Evolutionary conservation across 495 filamentous ascomycete genomes (phyloP), one percentile per base, ranked within the genome.

Genomic region (Paragyromitra xinjiangensis): DNA sequence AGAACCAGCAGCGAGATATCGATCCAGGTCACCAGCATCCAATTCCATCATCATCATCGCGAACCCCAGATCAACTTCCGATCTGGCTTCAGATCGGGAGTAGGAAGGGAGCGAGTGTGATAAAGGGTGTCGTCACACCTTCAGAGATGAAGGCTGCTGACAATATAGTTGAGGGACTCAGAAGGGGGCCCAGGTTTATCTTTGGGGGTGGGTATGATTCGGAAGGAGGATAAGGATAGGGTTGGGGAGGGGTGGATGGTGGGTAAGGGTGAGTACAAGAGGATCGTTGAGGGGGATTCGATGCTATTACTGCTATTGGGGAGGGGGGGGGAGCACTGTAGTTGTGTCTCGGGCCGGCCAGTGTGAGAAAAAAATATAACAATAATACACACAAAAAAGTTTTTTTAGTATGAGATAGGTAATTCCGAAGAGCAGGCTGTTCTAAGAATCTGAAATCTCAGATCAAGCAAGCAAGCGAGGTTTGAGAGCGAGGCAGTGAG

Each of bases 401-500:
- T 26, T 48, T 66, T 73, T 77, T 77, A 77, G 74, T 77, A 73
- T 77, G 61, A 69, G 69, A 77, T 73, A 77, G 69, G 74, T 55
- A 76, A 76, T 76, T 76, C 59, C 58, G 58, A 64, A 64, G 69
- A 77, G 74, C 74, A 77, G 69, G 74, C 74, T 77, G 74, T 77
- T 77, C 74, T 77, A 77, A 77, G 74, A 73, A 77, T 69, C 64
- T 42, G 58, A 73, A 76, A 77, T 77, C 74, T 77, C 69, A 73
- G 74, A 73, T 73, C 74, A 77, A 76, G 62, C 70, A 71, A 45
- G 67, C 73, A 73, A 73, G 74, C 74, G 69, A 77, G 69, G 62
- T 77, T 77, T 77, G 74, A 77, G 74, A 77, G 74, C 74, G 74
- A 77, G 74, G 71, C 71, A 74, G 74, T 77, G 74, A 77, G 74